These are phyloP conservation scores for Gremmenia infestans DNA, from an alignment of 2,329 filamentous ascomycete genomes.

Conservation along the genomic window DNA sequence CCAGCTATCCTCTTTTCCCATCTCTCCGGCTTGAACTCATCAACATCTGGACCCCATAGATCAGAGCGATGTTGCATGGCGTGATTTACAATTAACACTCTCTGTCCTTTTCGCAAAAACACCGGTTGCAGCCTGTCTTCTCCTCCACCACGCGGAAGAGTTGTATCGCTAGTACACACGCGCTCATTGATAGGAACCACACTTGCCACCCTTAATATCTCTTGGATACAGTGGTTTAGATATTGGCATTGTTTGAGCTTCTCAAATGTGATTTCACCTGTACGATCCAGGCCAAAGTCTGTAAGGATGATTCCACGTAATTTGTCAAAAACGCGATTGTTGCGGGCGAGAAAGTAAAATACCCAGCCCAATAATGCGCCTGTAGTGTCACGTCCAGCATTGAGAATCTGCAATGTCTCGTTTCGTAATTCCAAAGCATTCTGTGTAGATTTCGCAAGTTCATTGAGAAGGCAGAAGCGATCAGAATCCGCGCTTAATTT, in stretches of 20 bases:
- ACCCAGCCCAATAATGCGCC: slow-evolving; percentile 45
- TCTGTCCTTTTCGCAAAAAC: slow-evolving; percentile 28
- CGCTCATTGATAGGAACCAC: slow-evolving; percentile 48
- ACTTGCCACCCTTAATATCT: slow-evolving; percentile 42
- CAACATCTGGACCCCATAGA: slow-evolving; percentile 59
- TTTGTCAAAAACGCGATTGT: slow-evolving; percentile 36
- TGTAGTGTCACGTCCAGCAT: slow-evolving; percentile 52
- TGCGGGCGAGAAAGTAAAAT: slow-evolving; percentile 37
- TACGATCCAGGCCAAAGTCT: slow-evolving; percentile 29
- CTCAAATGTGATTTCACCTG: slow-evolving; percentile 5
- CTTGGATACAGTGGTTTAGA: slow-evolving; percentile 20
- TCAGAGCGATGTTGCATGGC: slow-evolving; percentile 38
- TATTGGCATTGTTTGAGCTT: slow-evolving; percentile 20
- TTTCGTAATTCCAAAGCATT: slow-evolving; percentile 17
- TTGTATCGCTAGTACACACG: slow-evolving; percentile 40
- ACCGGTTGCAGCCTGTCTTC: slow-evolving; percentile 28
- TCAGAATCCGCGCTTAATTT: slow-evolving; percentile 13
- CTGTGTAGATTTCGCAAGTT: slow-evolving; percentile 13
- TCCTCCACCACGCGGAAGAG: slow-evolving; percentile 34
- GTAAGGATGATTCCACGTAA: slow-evolving; percentile 37
- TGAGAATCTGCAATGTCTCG: slow-evolving; percentile 32
- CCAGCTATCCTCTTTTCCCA: slow-evolving; percentile 21
- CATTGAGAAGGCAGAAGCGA: slow-evolving; percentile 34
- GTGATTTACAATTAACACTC: slow-evolving; percentile 21
- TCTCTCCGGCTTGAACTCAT: slow-evolving; percentile 24